phyloP scores from a whole-genome alignment of 23 red algal species.

The Gracilaria domingensis region DNA sequence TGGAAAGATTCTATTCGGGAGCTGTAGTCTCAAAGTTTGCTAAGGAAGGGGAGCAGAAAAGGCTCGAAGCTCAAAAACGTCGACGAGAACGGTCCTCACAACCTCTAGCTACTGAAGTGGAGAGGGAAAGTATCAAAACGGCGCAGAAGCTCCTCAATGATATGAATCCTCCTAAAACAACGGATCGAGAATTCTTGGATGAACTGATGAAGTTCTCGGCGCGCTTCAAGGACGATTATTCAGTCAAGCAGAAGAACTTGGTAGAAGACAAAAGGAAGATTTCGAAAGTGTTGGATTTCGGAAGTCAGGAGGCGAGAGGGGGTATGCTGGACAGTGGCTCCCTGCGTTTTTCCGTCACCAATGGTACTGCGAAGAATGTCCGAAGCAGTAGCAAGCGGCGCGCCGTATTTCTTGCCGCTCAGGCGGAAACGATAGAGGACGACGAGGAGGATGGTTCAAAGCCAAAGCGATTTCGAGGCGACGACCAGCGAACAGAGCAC shows the following conservation, averaged over 20 bases:
- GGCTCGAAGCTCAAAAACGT: conserved; percentile 49
- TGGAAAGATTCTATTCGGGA: conserved; percentile 35
- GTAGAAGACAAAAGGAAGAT: background rate
- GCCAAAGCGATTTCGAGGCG: background rate
- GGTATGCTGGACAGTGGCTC: conserved; percentile 45
- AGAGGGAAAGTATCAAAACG: conserved; percentile 28
- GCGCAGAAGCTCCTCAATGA: conserved; percentile 44
- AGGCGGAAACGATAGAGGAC: conserved; percentile 17
- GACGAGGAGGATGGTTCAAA: conserved; percentile 2
- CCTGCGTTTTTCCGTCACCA: background rate
- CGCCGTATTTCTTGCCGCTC: conserved; percentile 47
- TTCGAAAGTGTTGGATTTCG: conserved; percentile 31
- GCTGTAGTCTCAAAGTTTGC: conserved; percentile 63
- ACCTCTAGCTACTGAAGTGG: background rate
- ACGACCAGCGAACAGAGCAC: background rate
- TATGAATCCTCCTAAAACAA: conserved; percentile 42
- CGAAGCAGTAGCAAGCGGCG: conserved; percentile 6
- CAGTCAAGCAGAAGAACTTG: background rate
- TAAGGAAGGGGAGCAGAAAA: conserved; percentile 54
- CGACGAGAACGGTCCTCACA: conserved; percentile 21
- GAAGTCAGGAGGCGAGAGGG: conserved; percentile 29
- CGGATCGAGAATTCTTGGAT: conserved; percentile 53
- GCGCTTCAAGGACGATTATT: conserved; percentile 29
- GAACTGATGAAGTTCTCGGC: conserved; percentile 23
- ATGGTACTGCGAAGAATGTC: background rate